These are phyloP conservation scores for Nothophaeocryptopus gaeumannii DNA, from an alignment of 2,329 filamentous ascomycete species.

Conservation along the genomic window DNA sequence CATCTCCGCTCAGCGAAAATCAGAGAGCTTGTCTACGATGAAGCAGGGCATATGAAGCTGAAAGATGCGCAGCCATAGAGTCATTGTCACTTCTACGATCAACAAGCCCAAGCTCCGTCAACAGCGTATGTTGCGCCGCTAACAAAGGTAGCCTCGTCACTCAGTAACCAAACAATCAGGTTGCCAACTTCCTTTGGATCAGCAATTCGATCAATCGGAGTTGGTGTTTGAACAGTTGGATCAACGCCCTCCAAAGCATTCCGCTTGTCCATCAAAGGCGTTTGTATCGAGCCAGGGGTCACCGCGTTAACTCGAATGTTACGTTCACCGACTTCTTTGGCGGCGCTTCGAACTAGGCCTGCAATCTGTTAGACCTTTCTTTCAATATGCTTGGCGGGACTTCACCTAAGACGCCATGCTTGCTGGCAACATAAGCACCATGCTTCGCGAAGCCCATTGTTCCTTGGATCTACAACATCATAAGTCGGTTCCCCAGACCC, in stretches of 20 bases:
- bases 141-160: slow-evolving; percentile 47
- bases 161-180: slow-evolving; percentile 49
- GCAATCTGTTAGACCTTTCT: neutral
- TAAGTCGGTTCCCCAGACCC: neutral
- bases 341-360: slow-evolving; percentile 26
- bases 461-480: slow-evolving; percentile 40
- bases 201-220: slow-evolving; percentile 26
- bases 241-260: slow-evolving; percentile 31
- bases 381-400: neutral
- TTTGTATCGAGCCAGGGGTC: slow-evolving; percentile 30
- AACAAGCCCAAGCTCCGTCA: slow-evolving; percentile 43
- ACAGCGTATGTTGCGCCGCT: slow-evolving; percentile 49
- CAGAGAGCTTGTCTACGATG: slow-evolving; percentile 70
- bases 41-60: slow-evolving; percentile 58
- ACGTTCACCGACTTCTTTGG: slow-evolving; percentile 30
- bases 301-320: slow-evolving; percentile 31
- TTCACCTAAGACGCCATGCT: slow-evolving; percentile 27
- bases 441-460: slow-evolving; percentile 32
- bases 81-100: neutral
- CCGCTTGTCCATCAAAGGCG: slow-evolving; percentile 30
- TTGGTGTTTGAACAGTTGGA: slow-evolving; percentile 16
- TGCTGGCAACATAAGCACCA: slow-evolving; percentile 30
- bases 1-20: slow-evolving; percentile 73
- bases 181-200: slow-evolving; percentile 26
- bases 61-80: slow-evolving; percentile 25